Evolutionary conservation across 73 alveolate genomes (phyloP).

Genomic region (Chromera velia): DNA sequence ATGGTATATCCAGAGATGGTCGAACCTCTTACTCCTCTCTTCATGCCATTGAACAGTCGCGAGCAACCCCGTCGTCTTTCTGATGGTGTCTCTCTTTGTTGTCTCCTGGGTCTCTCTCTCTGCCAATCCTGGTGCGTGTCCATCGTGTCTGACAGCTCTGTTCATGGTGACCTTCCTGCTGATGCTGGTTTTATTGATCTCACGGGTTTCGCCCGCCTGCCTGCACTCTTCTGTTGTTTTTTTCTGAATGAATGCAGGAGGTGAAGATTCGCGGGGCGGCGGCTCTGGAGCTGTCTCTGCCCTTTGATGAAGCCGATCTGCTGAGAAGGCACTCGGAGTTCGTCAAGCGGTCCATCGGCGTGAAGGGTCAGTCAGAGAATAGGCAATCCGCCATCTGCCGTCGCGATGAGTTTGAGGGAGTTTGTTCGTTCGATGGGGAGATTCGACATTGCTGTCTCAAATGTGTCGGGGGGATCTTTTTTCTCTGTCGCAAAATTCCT

Average conservation of each 20-base stretch:
- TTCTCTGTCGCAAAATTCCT: too few relatives aligned
- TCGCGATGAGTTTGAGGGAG: too few relatives aligned
- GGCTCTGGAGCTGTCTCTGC: slow-evolving; percentile 62
- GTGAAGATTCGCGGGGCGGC: slow-evolving; percentile 62
- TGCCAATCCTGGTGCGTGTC: background rate
- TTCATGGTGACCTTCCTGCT: slow-evolving; percentile 3
- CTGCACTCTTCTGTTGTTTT: slow-evolving; percentile 49
- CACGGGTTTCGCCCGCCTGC: background rate
- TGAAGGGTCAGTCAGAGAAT: too few relatives aligned
- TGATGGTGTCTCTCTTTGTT: slow-evolving; percentile 33
- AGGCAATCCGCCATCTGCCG: too few relatives aligned
- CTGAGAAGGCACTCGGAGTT: slow-evolving; percentile 22
- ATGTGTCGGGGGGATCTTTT: too few relatives aligned
- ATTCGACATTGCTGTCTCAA: too few relatives aligned
- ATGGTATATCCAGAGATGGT: too few relatives aligned
- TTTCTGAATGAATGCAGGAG: slow-evolving; percentile 47
- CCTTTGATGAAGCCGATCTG: slow-evolving; percentile 59
- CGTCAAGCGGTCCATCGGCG: slow-evolving; percentile 10
- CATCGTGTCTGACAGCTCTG: slow-evolving; percentile 5
- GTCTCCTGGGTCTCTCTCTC: background rate
- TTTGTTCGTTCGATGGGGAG: too few relatives aligned
- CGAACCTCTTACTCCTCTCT: too few relatives aligned
- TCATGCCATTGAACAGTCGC: too few relatives aligned
- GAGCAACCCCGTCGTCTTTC: slow-evolving; percentile 23
- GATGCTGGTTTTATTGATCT: background rate